Evolutionary conservation across 169 alveolate genomes (phyloP).

Genomic region (Plasmodium falciparum): DNA sequence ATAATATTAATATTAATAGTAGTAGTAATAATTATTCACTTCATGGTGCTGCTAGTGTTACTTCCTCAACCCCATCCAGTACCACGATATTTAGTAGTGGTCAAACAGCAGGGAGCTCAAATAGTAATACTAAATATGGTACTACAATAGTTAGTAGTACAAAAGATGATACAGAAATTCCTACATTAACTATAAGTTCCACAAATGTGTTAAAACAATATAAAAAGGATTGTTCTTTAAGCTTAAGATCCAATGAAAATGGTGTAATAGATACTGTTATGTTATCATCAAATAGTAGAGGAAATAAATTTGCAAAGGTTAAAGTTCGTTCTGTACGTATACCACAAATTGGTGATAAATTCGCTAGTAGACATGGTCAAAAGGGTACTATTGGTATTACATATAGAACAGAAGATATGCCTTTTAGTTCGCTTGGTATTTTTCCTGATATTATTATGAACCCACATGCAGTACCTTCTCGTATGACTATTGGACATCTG

Average conservation of each 20-base stretch:
- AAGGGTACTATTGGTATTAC: slow-evolving; percentile 99
- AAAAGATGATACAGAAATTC: slow-evolving; percentile 72
- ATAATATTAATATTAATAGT: background rate
- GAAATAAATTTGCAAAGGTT: slow-evolving; percentile 96
- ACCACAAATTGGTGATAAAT: slow-evolving; percentile 99
- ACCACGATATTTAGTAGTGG: slow-evolving; percentile 46
- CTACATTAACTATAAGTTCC: slow-evolving; percentile 70
- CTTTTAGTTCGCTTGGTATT: slow-evolving; percentile 98
- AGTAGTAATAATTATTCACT: background rate
- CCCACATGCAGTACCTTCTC: slow-evolving; percentile 99
- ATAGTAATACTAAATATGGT: background rate
- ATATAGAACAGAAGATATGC: slow-evolving; percentile 98
- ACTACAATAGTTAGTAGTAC: slow-evolving; percentile 46
- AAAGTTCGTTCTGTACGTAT: slow-evolving; percentile 95
- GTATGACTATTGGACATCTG: slow-evolving; percentile 99
- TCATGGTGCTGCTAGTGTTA: slow-evolving; percentile 16
- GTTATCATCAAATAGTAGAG: slow-evolving; percentile 96
- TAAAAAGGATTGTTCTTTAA: slow-evolving; percentile 94
- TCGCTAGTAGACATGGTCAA: slow-evolving; percentile 99
- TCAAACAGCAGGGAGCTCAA: slow-evolving; percentile 3
- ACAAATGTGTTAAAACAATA: slow-evolving; percentile 31
- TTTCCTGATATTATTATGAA: slow-evolving; percentile 99
- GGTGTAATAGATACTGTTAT: slow-evolving; percentile 98
- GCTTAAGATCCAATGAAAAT: slow-evolving; percentile 95
- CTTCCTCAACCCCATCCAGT: slow-evolving; percentile 31